Evolutionary conservation across 768 basidiomycete species (phyloP).

Genomic region (Goffeauzyma gilvescens): DNA sequence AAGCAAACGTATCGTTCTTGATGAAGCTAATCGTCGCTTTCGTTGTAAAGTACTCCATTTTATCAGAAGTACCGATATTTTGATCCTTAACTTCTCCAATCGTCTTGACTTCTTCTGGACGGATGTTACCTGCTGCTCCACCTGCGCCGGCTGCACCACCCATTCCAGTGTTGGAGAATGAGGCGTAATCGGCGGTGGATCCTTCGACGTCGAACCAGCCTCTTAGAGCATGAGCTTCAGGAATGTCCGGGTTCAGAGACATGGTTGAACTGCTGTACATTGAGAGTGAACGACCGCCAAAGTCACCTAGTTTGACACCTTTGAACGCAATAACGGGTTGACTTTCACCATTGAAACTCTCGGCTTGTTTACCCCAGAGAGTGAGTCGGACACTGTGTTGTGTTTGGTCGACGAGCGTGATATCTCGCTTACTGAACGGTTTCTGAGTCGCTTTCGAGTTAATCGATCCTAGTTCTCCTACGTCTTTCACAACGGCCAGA

Average conservation of each 20-base stretch:
- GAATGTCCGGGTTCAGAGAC: slow-evolving; percentile 74
- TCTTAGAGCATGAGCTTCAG: slow-evolving; percentile 62
- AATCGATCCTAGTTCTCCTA: slow-evolving; percentile 49
- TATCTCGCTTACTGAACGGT: slow-evolving; percentile 70
- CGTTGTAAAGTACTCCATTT: slow-evolving; percentile 57
- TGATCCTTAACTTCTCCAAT: slow-evolving; percentile 60
- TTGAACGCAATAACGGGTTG: slow-evolving; percentile 76
- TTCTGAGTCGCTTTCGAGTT: slow-evolving; percentile 54
- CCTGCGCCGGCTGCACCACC: slow-evolving; percentile 20
- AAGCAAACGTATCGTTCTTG: slow-evolving; percentile 52
- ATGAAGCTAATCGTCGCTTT: slow-evolving; percentile 76
- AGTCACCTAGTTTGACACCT: slow-evolving; percentile 81
- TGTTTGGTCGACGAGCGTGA: slow-evolving; percentile 70
- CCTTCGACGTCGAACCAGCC: slow-evolving; percentile 83
- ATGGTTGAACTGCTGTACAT: slow-evolving; percentile 64
- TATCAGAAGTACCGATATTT: slow-evolving; percentile 56
- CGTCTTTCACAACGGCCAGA: slow-evolving; percentile 66
- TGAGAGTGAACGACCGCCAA: slow-evolving; percentile 67
- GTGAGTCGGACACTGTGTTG: slow-evolving; percentile 63
- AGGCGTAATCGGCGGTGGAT: slow-evolving; percentile 45
- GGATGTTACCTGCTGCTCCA: slow-evolving; percentile 37
- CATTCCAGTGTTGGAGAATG: slow-evolving; percentile 42
- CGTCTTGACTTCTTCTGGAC: slow-evolving; percentile 52
- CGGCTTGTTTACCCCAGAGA: slow-evolving; percentile 89
- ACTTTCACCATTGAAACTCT: slow-evolving; percentile 46